Base-by-base conservation (phyloP, 169 alveolate species). In the Plasmodium blacklocki region DNA sequence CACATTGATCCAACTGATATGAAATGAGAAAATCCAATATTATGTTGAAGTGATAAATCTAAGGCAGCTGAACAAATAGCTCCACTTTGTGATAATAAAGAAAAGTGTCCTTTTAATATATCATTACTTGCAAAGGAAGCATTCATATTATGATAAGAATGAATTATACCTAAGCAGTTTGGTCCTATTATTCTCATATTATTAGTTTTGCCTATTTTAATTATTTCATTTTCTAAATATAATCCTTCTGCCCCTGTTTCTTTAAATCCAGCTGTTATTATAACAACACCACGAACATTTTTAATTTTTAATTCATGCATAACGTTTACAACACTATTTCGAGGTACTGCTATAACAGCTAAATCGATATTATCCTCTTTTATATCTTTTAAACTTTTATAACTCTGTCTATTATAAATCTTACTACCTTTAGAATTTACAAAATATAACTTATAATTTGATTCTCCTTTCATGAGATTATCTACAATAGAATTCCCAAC, bases 21-120 rank as follows among this genome's bases (percentile, higher is more conserved):
- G 74, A 95, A 94, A 23, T 93, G 95, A 3, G 96, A 93, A 88
- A 95, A 95, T 5, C 97, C 97, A 15, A 95, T 93, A 59, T 91
- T 93, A 45, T 91, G 94, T 49, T 93, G 91, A 39, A 88, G 88
- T 14, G 96, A 92, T 94, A 96, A 93, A 78, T 95, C 97, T 86
- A 95, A 73, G 58, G 95, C 95, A 4, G 96, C 90, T 23, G 96
- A 90, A 62, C 96, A 93, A 89, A 93, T 93, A 19, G 97, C 97
- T 3, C 96, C 96, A 39, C 94, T 89, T 70, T 93, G 96, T n/a
- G 96, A 93, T 6, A 93, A 43, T 47, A 93, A 80, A 32, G 96
- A 94, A 56, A 92, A 91, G 62, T 78, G 60, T 14, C 96, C 96
- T 39, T 85, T 83, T 47, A 58, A 50, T 39, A 93, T 90, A 18